phyloP scores from a whole-genome alignment of 2,329 filamentous ascomycete genomes.

The Trichoderma semiorbis region DNA sequence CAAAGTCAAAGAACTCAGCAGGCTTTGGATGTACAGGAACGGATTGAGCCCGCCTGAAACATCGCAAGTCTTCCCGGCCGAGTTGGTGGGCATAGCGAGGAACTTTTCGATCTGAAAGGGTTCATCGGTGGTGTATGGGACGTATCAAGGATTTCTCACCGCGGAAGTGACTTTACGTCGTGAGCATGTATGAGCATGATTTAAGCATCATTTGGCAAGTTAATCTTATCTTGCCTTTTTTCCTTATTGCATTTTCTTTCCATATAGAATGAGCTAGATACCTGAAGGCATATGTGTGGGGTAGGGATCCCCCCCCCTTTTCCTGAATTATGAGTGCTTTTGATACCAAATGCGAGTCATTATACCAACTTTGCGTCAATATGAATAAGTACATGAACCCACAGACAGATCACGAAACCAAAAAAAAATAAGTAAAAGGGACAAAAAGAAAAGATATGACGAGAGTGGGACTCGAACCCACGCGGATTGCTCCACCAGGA shows the following conservation, averaged over 20 bases:
- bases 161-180: neutral
- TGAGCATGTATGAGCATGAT: neutral
- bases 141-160: neutral
- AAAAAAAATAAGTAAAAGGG: neutral
- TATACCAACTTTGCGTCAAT: neutral
- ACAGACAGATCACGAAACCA: neutral
- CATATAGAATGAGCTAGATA: neutral
- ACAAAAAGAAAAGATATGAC: conserved; percentile 13
- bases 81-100: conserved; percentile 29
- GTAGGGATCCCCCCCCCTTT: neutral
- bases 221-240: neutral
- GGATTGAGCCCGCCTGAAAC: conserved; percentile 49
- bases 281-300: neutral
- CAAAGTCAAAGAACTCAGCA: conserved; percentile 58
- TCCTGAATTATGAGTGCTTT: neutral
- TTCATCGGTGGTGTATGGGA: too few relatives aligned
- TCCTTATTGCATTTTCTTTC: neutral
- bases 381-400: neutral
- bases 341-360: neutral
- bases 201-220: neutral
- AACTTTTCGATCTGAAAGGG: conserved; percentile 3
- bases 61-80: conserved; percentile 34
- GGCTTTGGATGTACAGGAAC: conserved; percentile 62
- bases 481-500: conserved; percentile 22
- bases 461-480: conserved; percentile 23